These are phyloP conservation scores for Penicillium tannophilum DNA, from an alignment of 495 filamentous ascomycete species.

Conservation along the genomic window DNA sequence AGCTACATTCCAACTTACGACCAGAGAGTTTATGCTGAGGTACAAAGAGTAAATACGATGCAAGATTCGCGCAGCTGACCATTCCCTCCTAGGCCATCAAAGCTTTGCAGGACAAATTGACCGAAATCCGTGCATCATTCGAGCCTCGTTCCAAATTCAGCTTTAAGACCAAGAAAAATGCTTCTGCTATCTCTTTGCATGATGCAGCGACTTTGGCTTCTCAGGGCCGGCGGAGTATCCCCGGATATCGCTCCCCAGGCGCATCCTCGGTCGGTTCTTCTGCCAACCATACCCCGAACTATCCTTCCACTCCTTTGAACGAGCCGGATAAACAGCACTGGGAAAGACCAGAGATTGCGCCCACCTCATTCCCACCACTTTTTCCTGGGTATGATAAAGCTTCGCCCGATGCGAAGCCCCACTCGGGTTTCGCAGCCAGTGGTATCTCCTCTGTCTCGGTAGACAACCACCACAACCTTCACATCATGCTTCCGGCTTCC, in stretches of 20 bases:
- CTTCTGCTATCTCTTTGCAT: constrained; percentile 56
- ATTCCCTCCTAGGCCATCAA: constrained; percentile 60
- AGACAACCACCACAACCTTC: constrained; percentile 59
- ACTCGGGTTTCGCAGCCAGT: constrained; percentile 29
- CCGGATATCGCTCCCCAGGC: constrained; percentile 46
- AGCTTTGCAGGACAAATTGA: constrained; percentile 65
- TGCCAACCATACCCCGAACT: constrained; percentile 53
- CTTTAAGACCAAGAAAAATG: constrained; percentile 68
- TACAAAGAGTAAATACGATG: constrained; percentile 29
- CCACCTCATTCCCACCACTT: constrained; percentile 38
- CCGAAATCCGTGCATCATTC: constrained; percentile 56
- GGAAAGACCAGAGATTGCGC: constrained; percentile 37
- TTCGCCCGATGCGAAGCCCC: constrained; percentile 21
- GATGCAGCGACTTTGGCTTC: constrained; percentile 57
- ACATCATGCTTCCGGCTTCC: constrained; percentile 69
- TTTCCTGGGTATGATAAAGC: constrained; percentile 13
- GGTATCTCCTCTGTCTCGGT: constrained; percentile 61
- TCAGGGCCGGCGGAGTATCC: constrained; percentile 44
- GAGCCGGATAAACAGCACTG: constrained; percentile 44
- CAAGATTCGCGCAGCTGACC: neutral
- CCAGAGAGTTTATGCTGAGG: constrained; percentile 72
- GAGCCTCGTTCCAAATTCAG: constrained; percentile 70
- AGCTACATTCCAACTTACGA: constrained; percentile 75
- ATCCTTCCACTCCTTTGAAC: constrained; percentile 52
- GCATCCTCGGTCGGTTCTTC: constrained; percentile 54